Evolutionary conservation across 1,139 yeast genomes (phyloP).

Genomic region (Meyerozyma guilliermondii): DNA sequence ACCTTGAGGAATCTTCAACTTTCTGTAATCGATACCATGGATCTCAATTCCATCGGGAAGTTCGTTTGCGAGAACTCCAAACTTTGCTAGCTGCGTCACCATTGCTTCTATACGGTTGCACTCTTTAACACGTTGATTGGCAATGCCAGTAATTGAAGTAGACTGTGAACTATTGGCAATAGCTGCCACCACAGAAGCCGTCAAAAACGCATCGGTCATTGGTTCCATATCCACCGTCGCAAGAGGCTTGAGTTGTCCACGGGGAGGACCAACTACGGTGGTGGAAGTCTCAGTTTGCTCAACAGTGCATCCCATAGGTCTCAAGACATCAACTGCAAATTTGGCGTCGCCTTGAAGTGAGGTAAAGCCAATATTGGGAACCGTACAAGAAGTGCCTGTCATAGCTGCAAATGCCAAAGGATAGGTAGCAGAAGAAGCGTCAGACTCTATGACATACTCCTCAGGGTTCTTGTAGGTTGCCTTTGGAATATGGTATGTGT

Average conservation of each 20-base stretch:
- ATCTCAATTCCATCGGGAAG: conserved; percentile 90
- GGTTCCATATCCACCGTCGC: conserved; percentile 94
- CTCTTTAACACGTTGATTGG: conserved; percentile 96
- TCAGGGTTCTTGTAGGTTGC: conserved; percentile 76
- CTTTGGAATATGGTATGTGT: conserved; percentile 87
- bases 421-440: conserved; percentile 98
- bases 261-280: conserved; percentile 84
- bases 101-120: conserved; percentile 95
- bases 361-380: conserved; percentile 89
- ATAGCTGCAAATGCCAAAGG: conserved; percentile 98
- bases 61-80: conserved; percentile 83
- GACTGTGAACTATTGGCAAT: conserved; percentile 56
- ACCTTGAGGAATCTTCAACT: conserved; percentile 46
- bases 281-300: conserved; percentile 79
- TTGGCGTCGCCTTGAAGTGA: conserved; percentile 97
- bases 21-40: conserved; percentile 52
- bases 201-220: conserved; percentile 97
- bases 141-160: conserved; percentile 90
- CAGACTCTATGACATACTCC: conserved; percentile 88
- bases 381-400: conserved; percentile 87
- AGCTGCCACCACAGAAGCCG: conserved; percentile 97
- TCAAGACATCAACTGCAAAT: conserved; percentile 87
- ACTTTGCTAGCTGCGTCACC: conserved; percentile 82
- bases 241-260: conserved; percentile 64
- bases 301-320: conserved; percentile 94